Conservation (phyloP, 2,329 filamentous ascomycete species). For the Penicillium sp. region DNA sequence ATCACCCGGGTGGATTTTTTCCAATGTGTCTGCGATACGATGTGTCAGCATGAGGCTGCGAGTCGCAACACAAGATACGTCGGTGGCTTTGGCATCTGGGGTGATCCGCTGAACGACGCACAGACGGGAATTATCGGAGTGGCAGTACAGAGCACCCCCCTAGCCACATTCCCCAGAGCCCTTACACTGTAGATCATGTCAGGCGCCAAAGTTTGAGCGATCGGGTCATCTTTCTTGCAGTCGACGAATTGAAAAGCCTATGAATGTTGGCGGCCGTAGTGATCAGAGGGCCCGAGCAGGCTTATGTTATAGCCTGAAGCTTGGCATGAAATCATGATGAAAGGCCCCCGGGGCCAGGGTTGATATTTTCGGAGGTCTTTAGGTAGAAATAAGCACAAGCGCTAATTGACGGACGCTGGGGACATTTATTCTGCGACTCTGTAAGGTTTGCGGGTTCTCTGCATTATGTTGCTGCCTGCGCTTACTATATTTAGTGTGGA, state of each 20-base stretch:
- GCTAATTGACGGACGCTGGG: not conserved
- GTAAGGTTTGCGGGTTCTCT: not conserved
- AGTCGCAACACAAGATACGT: not conserved
- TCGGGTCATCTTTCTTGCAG: not conserved
- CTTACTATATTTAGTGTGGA: slow-evolving; percentile 1
- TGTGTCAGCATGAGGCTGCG: not conserved
- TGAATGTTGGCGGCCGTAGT: not conserved
- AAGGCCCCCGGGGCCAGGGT: not conserved
- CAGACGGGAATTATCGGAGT: not conserved
- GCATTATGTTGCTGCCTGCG: slow-evolving; percentile 5
- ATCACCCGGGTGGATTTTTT: not conserved
- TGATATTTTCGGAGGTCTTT: not conserved
- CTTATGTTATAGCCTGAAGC: not conserved
- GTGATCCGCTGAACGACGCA: not conserved
- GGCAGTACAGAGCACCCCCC: not conserved
- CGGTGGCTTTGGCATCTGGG: not conserved
- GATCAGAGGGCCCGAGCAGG: not conserved
- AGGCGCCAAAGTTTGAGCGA: not conserved
- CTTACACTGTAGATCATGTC: not conserved
- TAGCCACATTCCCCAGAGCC: not conserved
- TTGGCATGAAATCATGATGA: not conserved
- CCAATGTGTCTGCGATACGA: not conserved
- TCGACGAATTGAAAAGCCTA: not conserved
- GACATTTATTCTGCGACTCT: not conserved
- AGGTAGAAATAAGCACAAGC: not conserved